Percentiles rank a stretch among this genome's conserved stretches.
Conservation (phyloP, 1,284 basidiomycete species). For the Ganoderma leucocontextum region DNA sequence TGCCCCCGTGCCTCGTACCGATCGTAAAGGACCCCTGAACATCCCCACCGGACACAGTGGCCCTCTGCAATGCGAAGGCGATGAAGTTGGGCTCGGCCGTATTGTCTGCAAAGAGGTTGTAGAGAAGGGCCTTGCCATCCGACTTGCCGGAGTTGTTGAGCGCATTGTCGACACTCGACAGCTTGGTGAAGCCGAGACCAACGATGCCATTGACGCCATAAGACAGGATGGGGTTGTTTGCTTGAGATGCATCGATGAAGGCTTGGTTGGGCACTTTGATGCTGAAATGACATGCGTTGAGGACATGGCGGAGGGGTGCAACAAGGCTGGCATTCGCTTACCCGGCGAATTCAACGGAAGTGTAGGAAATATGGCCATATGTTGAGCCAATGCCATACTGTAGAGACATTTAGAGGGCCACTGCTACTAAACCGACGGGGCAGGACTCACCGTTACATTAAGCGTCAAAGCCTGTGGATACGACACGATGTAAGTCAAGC, state of each 20-base stretch:
- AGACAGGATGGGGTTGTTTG: conserved; percentile 72
- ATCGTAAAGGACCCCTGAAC: conserved; percentile 75
- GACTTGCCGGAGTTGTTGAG: conserved; percentile 65
- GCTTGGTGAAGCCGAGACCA: conserved; percentile 79
- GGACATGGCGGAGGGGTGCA: background rate
- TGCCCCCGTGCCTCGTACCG: conserved; percentile 49
- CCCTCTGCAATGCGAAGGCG: conserved; percentile 74
- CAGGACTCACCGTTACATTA: conserved; percentile 66
- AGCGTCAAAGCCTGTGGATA: conserved; percentile 49
- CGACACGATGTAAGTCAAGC: conserved; percentile 4
- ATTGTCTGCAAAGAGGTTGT: conserved; percentile 76
- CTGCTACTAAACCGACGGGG: background rate
- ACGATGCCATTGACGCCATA: conserved; percentile 78
- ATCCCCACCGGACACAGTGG: conserved; percentile 55
- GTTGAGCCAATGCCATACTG: conserved; percentile 86
- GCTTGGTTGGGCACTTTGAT: conserved; percentile 72
- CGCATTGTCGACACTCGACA: conserved; percentile 70
- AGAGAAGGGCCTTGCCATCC: conserved; percentile 72
- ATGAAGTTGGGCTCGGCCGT: conserved; percentile 79
- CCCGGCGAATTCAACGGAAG: conserved; percentile 73
- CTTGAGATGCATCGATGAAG: conserved; percentile 66
- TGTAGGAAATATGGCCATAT: conserved; percentile 66
- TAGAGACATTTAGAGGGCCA: background rate
- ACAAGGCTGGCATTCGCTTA: conserved; percentile 41
- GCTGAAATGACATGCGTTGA: conserved; percentile 45